phyloP scores from a whole-genome alignment of 257 asterid species.

The Gynochthodes officinalis region DNA sequence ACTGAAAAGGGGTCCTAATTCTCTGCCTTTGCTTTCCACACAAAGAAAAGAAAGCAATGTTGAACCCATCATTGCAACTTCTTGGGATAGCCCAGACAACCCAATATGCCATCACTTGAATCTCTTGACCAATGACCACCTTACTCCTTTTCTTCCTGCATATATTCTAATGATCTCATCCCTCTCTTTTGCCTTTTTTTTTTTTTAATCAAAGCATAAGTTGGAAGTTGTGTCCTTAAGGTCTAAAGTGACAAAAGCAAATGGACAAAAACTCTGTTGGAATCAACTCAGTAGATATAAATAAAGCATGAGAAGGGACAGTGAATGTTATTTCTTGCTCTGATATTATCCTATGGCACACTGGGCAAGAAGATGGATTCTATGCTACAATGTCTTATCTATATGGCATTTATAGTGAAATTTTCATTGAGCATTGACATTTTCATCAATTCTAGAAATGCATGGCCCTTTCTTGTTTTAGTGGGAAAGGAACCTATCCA shows the following conservation, averaged over 20 bases:
- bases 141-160: neutral
- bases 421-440: neutral
- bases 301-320: neutral
- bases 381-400: neutral
- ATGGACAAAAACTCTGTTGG: slow-evolving; percentile 6
- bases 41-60: slow-evolving; percentile 23
- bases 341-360: neutral
- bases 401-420: neutral
- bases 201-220: slow-evolving; percentile 18
- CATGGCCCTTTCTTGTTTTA: neutral
- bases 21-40: slow-evolving; percentile 19
- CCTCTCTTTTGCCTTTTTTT: slow-evolving; percentile 26
- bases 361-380: neutral
- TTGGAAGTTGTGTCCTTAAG: slow-evolving; percentile 18
- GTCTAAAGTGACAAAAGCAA: slow-evolving; percentile 22
- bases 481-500: neutral
- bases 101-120: slow-evolving; percentile 26
- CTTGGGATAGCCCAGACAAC: slow-evolving; percentile 28
- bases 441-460: neutral
- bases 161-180: neutral
- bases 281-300: slow-evolving; percentile 4
- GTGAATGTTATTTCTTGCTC: neutral
- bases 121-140: slow-evolving; percentile 16
- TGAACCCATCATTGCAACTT: slow-evolving; percentile 37
- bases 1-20: slow-evolving; percentile 4